A percentile compares a stretch with the other conserved stretches of the same genome.
These are phyloP conservation scores for Phoma sp. DNA, from an alignment of 2,329 filamentous ascomycete species.

Conservation along the genomic window DNA sequence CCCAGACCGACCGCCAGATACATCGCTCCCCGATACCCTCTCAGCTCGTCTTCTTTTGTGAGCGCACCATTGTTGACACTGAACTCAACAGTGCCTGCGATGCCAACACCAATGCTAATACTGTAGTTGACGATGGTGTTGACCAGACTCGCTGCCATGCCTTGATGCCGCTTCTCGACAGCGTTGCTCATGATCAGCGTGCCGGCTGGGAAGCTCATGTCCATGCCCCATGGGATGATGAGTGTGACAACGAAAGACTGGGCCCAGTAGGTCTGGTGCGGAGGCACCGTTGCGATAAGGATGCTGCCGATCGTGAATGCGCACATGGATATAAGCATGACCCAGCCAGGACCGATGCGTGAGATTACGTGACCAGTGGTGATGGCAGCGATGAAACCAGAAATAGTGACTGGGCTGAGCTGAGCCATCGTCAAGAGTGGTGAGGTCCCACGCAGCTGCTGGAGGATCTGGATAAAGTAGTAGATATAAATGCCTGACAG, in stretches of 20 bases:
- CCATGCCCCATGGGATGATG: constrained; percentile 50
- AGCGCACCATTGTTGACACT: constrained; percentile 45
- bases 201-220: constrained; percentile 52
- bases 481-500: constrained; percentile 36
- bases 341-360: constrained; percentile 34
- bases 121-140: constrained; percentile 54
- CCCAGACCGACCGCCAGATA: constrained; percentile 50
- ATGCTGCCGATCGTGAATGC: constrained; percentile 46
- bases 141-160: constrained; percentile 50
- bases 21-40: constrained; percentile 49
- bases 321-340: constrained; percentile 43
- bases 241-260: constrained; percentile 43
- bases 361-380: constrained; percentile 40
- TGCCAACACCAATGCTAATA: constrained; percentile 51
- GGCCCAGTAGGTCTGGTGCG: constrained; percentile 53
- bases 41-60: constrained; percentile 36
- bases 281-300: constrained; percentile 50
- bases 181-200: constrained; percentile 50
- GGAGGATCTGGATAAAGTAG: constrained; percentile 42
- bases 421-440: constrained; percentile 39
- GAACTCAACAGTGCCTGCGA: constrained; percentile 52
- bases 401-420: constrained; percentile 33
- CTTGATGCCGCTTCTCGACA: constrained; percentile 50
- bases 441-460: constrained; percentile 29
- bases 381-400: constrained; percentile 42